These are phyloP conservation scores for Zangia roseola DNA, from an alignment of 768 basidiomycete genomes.

Conservation along the genomic window DNA sequence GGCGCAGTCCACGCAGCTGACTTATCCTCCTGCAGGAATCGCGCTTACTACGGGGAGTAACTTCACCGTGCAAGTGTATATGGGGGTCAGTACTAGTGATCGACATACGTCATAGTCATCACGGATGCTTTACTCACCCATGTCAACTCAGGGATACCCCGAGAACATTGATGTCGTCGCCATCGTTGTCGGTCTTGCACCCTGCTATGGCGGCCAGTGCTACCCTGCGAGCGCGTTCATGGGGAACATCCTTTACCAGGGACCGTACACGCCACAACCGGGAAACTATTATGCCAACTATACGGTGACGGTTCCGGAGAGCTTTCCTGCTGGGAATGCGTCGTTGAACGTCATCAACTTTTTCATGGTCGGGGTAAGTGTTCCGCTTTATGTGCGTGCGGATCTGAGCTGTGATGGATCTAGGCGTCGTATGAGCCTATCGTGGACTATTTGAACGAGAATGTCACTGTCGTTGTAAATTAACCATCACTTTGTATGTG, in stretches of 20 bases:
- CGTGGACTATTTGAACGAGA: slow-evolving; percentile 25
- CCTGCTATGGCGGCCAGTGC: slow-evolving; percentile 25
- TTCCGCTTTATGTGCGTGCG: neutral
- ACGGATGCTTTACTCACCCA: neutral
- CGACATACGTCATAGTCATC: neutral
- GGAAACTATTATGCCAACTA: slow-evolving; percentile 30
- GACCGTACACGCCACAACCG: slow-evolving; percentile 27
- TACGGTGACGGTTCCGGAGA: slow-evolving; percentile 29
- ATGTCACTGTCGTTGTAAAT: slow-evolving; percentile 9
- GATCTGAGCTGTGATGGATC: neutral
- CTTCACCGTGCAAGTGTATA: slow-evolving; percentile 8
- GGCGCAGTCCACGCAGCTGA: slow-evolving; percentile 8
- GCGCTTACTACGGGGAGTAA: slow-evolving; percentile 2
- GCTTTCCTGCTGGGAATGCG: slow-evolving; percentile 27
- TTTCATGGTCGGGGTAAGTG: slow-evolving; percentile 41
- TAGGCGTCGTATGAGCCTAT: slow-evolving; percentile 11
- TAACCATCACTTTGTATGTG: neutral
- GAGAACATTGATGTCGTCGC: slow-evolving; percentile 28
- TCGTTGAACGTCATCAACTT: slow-evolving; percentile 38
- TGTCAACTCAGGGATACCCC: slow-evolving; percentile 12
- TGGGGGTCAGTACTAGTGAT: slow-evolving; percentile 6
- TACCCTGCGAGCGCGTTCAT: slow-evolving; percentile 21
- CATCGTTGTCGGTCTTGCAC: slow-evolving; percentile 32
- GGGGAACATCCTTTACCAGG: slow-evolving; percentile 36
- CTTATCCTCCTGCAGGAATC: slow-evolving; percentile 1